Percentiles rank a stretch among this genome's conserved stretches.
These are phyloP conservation scores for Zygoascus ofunaensis DNA, from an alignment of 805 yeast genomes.

Conservation along the genomic window DNA sequence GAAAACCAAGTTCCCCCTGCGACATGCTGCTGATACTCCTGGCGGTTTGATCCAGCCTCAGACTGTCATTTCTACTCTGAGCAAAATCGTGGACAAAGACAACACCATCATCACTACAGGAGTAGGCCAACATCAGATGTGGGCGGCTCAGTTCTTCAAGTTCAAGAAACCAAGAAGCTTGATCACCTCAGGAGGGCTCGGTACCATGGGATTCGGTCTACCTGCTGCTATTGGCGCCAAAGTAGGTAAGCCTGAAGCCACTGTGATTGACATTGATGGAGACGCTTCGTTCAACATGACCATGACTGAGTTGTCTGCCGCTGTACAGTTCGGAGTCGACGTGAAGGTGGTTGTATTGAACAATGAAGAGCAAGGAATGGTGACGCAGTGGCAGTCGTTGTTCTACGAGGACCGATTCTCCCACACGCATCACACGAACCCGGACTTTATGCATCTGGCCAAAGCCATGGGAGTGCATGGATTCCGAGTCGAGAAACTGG, in stretches of 20 bases:
- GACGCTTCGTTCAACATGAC: conserved; percentile 99
- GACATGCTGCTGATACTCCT: conserved; percentile 60
- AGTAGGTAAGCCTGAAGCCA: conserved; percentile 87
- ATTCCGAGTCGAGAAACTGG: conserved; percentile 60
- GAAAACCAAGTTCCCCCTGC: conserved; percentile 81
- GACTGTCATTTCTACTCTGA: conserved; percentile 72
- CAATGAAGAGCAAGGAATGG: conserved; percentile 99
- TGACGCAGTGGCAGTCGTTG: conserved; percentile 97
- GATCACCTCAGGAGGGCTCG: conserved; percentile 97
- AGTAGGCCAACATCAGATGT: conserved; percentile 99
- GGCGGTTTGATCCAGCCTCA: conserved; percentile 70
- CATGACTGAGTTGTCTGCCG: conserved; percentile 82
- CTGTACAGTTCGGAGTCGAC: conserved; percentile 88
- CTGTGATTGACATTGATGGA: conserved; percentile 95
- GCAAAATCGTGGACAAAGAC: conserved; percentile 58
- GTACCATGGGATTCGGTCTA: conserved; percentile 97
- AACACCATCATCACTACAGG: conserved; percentile 92
- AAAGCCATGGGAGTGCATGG: conserved; percentile 91
- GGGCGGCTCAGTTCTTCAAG: conserved; percentile 98
- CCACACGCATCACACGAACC: conserved; percentile 96
- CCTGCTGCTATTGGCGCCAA: conserved; percentile 99
- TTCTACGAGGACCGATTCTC: conserved; percentile 95
- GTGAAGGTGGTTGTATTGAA: conserved; percentile 82
- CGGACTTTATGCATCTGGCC: conserved; percentile 85
- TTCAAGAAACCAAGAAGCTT: conserved; percentile 90